Percentiles rank a stretch among this genome's conserved stretches.
Conservation (phyloP, 2,329 filamentous ascomycete species). For the Ilyonectria destructans region DNA sequence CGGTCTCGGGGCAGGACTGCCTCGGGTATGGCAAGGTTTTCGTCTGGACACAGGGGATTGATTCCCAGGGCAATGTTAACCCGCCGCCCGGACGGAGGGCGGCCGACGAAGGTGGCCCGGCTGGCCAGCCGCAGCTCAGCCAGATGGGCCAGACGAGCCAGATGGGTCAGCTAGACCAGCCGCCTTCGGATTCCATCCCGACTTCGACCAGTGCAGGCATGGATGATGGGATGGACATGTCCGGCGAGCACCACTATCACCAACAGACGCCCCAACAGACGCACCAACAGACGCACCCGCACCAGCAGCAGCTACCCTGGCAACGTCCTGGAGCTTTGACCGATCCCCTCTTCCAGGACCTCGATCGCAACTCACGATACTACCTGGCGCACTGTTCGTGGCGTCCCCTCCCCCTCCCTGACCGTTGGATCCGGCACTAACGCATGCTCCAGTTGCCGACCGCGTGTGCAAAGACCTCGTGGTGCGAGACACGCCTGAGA, state of each 20-base stretch:
- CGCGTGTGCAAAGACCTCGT: conserved; percentile 71
- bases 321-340: conserved; percentile 56
- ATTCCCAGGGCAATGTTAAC: conserved; percentile 64
- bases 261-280: conserved; percentile 11
- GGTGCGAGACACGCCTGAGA: conserved; percentile 62
- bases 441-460: conserved; percentile 57
- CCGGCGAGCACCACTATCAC: conserved; percentile 17
- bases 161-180: conserved; percentile 8
- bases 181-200: conserved; percentile 28
- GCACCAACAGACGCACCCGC: conserved; percentile 20
- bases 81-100: conserved; percentile 48
- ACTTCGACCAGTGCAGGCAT: conserved; percentile 15
- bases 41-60: conserved; percentile 71
- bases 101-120: conserved; percentile 38
- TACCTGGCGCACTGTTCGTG: conserved; percentile 67
- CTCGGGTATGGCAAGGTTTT: conserved; percentile 75
- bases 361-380: conserved; percentile 62
- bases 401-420: conserved; percentile 17
- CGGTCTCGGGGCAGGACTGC: conserved; percentile 69
- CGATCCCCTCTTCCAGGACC: conserved; percentile 71
- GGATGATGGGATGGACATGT: background rate
- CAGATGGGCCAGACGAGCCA: background rate
- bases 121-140: conserved; percentile 11
- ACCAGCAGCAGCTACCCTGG: conserved; percentile 38
- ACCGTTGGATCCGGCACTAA: conserved; percentile 44